These are phyloP conservation scores for Sugiyamaella castrensis DNA, from an alignment of 1,139 yeast genomes.

Conservation along the genomic window DNA sequence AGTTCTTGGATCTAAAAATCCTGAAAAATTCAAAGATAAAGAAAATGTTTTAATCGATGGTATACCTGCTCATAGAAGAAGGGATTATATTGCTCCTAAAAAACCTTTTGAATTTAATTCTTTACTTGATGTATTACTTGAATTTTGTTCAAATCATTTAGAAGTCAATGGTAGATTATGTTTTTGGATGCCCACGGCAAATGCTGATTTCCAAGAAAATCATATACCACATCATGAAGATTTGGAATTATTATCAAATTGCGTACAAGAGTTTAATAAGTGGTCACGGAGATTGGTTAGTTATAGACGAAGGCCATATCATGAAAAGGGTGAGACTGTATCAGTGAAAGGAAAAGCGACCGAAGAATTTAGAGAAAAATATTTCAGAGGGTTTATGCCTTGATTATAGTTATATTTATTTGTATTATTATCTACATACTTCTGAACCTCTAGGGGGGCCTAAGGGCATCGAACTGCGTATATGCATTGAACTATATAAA, in stretches of 20 bases:
- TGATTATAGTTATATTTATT: neutral
- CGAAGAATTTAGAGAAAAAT: slow-evolving; percentile 72
- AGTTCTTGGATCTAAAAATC: slow-evolving; percentile 81
- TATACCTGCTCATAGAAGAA: slow-evolving; percentile 67
- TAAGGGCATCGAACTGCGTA: no score
- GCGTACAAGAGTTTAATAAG: slow-evolving; percentile 86
- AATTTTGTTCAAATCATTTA: slow-evolving; percentile 68
- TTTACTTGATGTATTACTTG: slow-evolving; percentile 70
- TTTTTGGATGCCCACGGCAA: slow-evolving; percentile 98
- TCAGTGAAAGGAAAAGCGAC: slow-evolving; percentile 41
- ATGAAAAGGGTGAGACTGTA: slow-evolving; percentile 57
- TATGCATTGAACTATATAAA: no score
- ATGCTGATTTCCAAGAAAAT: slow-evolving; percentile 71
- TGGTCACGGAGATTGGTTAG: slow-evolving; percentile 85
- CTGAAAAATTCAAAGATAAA: slow-evolving; percentile 59
- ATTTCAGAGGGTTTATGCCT: slow-evolving; percentile 58
- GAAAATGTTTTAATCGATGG: slow-evolving; percentile 74
- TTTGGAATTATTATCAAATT: slow-evolving; percentile 64
- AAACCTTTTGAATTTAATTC: slow-evolving; percentile 81
- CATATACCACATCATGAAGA: slow-evolving; percentile 76
- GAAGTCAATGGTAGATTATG: slow-evolving; percentile 77
- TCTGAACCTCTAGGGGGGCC: no score
- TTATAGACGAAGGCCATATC: slow-evolving; percentile 63
- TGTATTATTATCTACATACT: neutral
- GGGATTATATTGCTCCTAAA: slow-evolving; percentile 89